phyloP scores from a whole-genome alignment of 2,329 filamentous ascomycete genomes.

The Parastagonospora nodorum region DNA sequence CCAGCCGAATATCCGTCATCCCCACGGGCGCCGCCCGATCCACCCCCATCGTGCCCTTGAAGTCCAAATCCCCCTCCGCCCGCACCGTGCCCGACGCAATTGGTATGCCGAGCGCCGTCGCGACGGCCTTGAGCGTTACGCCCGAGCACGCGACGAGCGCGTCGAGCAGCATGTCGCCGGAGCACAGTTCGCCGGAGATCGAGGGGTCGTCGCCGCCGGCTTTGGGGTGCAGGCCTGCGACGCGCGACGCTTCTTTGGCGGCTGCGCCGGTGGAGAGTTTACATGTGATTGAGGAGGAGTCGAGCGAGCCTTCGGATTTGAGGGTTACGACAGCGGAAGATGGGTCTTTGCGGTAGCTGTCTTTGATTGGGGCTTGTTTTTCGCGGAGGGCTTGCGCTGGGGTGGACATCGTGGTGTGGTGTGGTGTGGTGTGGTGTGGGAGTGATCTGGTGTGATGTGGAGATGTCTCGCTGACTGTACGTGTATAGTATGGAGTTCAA shows the following conservation, averaged over 20 bases:
- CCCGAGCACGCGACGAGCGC: conserved; percentile 57
- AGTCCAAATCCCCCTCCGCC: conserved; percentile 56
- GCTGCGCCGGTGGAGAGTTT: conserved; percentile 51
- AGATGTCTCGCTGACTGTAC: no score
- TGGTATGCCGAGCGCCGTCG: conserved; percentile 53
- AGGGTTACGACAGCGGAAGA: conserved; percentile 54
- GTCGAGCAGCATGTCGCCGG: conserved; percentile 57
- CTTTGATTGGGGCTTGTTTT: conserved; percentile 57
- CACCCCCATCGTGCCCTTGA: conserved; percentile 56
- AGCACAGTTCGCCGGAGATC: conserved; percentile 56
- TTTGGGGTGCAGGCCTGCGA: conserved; percentile 55
- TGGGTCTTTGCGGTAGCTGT: conserved; percentile 51
- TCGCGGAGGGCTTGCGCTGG: conserved; percentile 48
- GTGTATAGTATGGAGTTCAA: background rate
- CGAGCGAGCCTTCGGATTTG: conserved; percentile 51
- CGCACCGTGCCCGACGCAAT: conserved; percentile 50
- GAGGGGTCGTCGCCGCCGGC: conserved; percentile 51
- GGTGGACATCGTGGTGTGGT: conserved; percentile 25
- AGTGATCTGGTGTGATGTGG: background rate
- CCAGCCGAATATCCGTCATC: conserved; percentile 53
- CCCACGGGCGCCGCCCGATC: conserved; percentile 54
- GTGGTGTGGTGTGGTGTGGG: background rate
- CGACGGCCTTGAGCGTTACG: conserved; percentile 58
- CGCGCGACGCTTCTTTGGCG: conserved; percentile 46
- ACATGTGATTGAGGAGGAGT: conserved; percentile 54